Base-by-base conservation (phyloP, 1,284 basidiomycete species). In the Caloboletus firmus region DNA sequence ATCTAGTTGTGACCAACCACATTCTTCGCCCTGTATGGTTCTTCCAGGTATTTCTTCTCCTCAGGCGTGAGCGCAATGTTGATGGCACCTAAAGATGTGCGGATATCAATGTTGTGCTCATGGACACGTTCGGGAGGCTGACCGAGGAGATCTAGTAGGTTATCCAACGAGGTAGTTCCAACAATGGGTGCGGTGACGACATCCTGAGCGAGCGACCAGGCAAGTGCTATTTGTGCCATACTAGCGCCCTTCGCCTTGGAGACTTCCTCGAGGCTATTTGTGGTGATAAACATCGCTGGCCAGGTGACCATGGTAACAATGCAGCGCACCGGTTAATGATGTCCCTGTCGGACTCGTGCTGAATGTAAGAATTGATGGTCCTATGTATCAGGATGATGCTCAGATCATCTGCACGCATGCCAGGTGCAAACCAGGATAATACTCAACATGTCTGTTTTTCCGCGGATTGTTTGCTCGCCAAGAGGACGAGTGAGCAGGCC, bases 201-300 rank as follows among this genome's bases (percentile, higher is more conserved):
- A 9, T 67, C 64, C 49, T 70, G 71, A 18, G 63, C 55, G 24
- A 79, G 52, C 10, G 62, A 63, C 78, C 79, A 81, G 28, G 78
- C 79, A 9, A 78, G 57, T 8, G 76, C 72, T 43, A 80, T 65
- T 57, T 79, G 77, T 4, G 79, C 75, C 78, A 80, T 80, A 47
- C 64, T 69, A 17, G 72, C 57, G 4, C 71, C 71, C 42, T 63
- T 66, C 62, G 74, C 73, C 51, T 72, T 72, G 28, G 79, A 74
- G 40, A 80, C 54, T 55, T 74, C 71, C 58, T 78, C 74, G 47
- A 79, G 69, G 12, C 71, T 68, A 22, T 43, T 35, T 34, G 37
- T 11, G 30, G 28, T 17, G 7, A 22, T 58, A n/a, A 44, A 4
- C 18, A 28, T 35, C 22, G 32, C 48, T 34, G 31, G 34, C 13